Evolutionary conservation across 352 stramenopile genomes (phyloP).

Genomic region (Globisporangium paroecandrum): DNA sequence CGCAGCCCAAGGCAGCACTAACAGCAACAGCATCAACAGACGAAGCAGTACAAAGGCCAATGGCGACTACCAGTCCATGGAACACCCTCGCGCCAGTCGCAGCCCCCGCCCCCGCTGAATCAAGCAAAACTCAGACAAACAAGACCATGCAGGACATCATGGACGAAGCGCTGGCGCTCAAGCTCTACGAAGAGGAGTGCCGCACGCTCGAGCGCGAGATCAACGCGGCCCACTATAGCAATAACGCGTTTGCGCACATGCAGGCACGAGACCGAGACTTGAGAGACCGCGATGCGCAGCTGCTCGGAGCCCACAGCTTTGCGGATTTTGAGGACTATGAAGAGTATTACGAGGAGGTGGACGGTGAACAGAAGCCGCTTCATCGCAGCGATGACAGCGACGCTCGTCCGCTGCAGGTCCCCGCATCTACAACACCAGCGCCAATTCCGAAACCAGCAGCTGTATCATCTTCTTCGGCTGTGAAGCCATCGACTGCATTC

Average conservation of each 20-base stretch:
- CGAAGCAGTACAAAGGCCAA: background rate
- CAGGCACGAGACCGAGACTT: conserved; percentile 18
- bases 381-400: background rate
- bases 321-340: conserved; percentile 17
- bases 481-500: conserved; percentile 16
- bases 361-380: conserved; percentile 1
- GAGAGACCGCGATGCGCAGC: conserved; percentile 28
- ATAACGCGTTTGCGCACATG: conserved; percentile 34
- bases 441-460: background rate
- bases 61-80: conserved; percentile 16
- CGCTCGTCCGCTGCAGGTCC: conserved; percentile 5
- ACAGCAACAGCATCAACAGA: background rate
- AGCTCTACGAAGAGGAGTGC: conserved; percentile 64
- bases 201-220: conserved; percentile 33
- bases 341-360: conserved; percentile 13
- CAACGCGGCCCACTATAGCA: conserved; percentile 30
- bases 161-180: conserved; percentile 60
- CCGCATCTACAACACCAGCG: background rate
- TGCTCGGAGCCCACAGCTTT: conserved; percentile 45
- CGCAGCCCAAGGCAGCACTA: background rate
- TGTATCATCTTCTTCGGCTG: background rate
- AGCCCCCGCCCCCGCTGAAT: background rate
- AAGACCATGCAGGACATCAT: conserved; percentile 65
- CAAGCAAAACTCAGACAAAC: background rate
- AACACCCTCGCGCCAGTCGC: background rate